Base-by-base conservation (phyloP, 345 rosid species). In the Arabis hirsuta region DNA sequence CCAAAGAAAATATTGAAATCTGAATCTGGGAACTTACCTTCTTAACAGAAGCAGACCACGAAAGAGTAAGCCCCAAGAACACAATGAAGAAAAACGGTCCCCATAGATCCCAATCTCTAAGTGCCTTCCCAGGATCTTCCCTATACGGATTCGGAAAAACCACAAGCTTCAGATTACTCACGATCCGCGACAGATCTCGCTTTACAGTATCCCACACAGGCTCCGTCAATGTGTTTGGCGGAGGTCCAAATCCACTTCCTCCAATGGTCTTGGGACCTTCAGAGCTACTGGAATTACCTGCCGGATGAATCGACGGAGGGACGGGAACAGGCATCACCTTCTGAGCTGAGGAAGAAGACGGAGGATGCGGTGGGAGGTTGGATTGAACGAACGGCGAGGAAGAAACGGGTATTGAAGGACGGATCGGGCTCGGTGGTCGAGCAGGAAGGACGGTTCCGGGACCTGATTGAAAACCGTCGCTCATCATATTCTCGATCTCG, bases 81-180 rank as follows among this genome's bases (percentile, higher is more conserved):
- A 96, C 97, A 26, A 96, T 88, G 67, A 92, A 92, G 87, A 96
- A 96, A 71, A 92, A 96, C 0, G 98, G 99, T 3, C 99, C 96
- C 97, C 99, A 95, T 0, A 95, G 89, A 87, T 92, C 99, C 99
- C 99, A 96, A 81, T 96, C 98, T 73, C 98, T 80, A 76, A 96
- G 81, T 3, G 98, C 98, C 83, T 96, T 92, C 9, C 98, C 99
- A 1, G 98, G 99, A 83, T 96, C 97, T 16, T 96, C 98, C 12
- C 97, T 83, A 55, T 73, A 85, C 12, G 98, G 98, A 66, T 92
- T 96, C 0, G 99, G 98, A 52, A 96, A 88, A 69, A 96, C 99
- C 26, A 92, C 97, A 53, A 96, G 89, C 92, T 92, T 96, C 85
- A 96, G 64, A 77, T 96, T 92, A 74, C 96, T 96, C 26, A 92